Evolutionary conservation across 192 early-diverging fungal species (phyloP), one percentile per base, ranked within the genome.

Genomic region (Backusella tarrabulga): DNA sequence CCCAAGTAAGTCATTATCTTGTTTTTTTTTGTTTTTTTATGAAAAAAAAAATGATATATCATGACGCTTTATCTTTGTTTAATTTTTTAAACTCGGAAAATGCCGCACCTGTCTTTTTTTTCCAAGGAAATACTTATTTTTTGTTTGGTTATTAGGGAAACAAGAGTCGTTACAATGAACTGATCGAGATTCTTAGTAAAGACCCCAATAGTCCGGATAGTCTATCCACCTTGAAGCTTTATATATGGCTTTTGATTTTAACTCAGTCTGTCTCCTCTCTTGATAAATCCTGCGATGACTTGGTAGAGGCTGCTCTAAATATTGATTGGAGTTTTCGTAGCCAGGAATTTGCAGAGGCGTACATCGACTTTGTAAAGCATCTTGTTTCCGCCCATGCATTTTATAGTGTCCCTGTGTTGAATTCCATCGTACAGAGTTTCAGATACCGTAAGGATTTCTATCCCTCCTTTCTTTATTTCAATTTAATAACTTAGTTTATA

Each of bases 361-460:
- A 89, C 72, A 78, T 86, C 23, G 84, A 84, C 7, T 88, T 93
- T 40, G 52, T 95, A 50, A 89, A 92, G 34, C 92, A 93, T 69
- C 82, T 95, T 34, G 93, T 94, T 1, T 91, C 90, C 17, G 93
- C 92, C 1, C 93, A 95, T 75, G 87, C 93, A 1, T 85, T 86
- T 40, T 91, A 91, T 77, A 88, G 89, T 26, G 76, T 83, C 17
- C 86, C 92, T 34, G 91, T 93, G 0, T 77, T 91, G 15, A 73
- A 79, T 21, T 87, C 85, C 73, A 84, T 95, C 5, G 89, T 94
- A 9, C 69, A 78, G 41, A 79, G 82, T 3, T 81, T 95, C 34
- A 70, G 81, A 52, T 80, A 70, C 8, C 89, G 91, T 92, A 85
- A 74, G 85, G 72, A 34, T 1, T 41, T 4, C 19, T 9, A 44